Conservation (phyloP, 73 alveolate species). For the Paramecium sonneborni region DNA sequence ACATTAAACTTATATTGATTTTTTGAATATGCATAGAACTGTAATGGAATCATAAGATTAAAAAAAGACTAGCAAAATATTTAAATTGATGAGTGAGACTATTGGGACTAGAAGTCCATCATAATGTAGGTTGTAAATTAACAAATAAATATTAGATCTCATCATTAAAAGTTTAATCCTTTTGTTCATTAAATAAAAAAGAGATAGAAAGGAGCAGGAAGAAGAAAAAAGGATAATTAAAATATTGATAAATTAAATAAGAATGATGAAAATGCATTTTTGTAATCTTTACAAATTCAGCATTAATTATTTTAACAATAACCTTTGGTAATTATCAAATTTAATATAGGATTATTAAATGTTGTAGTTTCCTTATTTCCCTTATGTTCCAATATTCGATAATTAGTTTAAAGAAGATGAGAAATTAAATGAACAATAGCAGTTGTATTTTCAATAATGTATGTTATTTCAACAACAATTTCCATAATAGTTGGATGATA, state of each 20-base stretch:
- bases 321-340: neutral
- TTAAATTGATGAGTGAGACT: constrained; percentile 43
- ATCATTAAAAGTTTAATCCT: constrained; percentile 35
- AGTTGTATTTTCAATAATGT: neutral
- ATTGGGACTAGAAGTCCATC: constrained; percentile 45
- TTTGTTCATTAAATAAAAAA: constrained; percentile 20
- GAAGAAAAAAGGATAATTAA: constrained; percentile 32
- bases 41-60: constrained; percentile 42
- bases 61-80: constrained; percentile 41
- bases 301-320: neutral
- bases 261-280: neutral
- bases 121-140: neutral
- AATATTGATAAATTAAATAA: neutral
- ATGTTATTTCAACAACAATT: neutral
- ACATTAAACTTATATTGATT: constrained; percentile 27
- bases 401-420: neutral
- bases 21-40: constrained; percentile 15
- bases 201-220: constrained; percentile 40
- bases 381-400: neutral
- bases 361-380: neutral
- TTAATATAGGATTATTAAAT: neutral
- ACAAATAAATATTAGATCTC: constrained; percentile 14
- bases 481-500: neutral
- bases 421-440: neutral
- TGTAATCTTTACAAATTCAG: neutral